A percentile compares a stretch with the other conserved stretches of the same genome.
Conservation (phyloP, 371 early-diverging fungal genomes). For the Chytridium lagenaria region DNA sequence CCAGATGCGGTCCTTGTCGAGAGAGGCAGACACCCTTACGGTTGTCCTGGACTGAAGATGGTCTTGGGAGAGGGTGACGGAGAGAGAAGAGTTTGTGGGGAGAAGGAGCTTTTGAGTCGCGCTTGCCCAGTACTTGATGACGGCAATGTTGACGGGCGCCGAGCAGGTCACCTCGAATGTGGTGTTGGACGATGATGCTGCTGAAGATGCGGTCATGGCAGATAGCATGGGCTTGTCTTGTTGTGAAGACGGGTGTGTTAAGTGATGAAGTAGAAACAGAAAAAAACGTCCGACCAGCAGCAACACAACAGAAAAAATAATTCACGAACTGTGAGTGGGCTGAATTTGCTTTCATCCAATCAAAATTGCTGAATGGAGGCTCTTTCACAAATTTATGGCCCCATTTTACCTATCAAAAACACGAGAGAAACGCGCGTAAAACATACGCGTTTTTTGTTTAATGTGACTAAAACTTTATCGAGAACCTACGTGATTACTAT, state of each 20-base stretch:
- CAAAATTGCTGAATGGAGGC: no score
- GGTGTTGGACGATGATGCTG: background rate
- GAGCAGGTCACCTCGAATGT: constrained; percentile 76
- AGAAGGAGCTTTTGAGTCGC: constrained; percentile 87
- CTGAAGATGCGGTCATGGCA: constrained; percentile 10
- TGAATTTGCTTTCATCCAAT: no score
- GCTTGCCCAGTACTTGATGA: constrained; percentile 99
- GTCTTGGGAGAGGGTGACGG: constrained; percentile 95
- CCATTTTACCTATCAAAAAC: no score
- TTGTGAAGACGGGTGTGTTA: background rate
- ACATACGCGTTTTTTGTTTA: no score
- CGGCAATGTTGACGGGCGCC: constrained; percentile 98
- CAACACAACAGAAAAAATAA: no score
- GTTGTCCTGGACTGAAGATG: constrained; percentile 94
- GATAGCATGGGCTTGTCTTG: background rate
- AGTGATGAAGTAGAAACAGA: no score
- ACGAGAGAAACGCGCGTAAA: no score
- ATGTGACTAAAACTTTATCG: no score
- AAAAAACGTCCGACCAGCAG: no score
- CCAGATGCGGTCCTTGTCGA: constrained; percentile 73
- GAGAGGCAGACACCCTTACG: constrained; percentile 74
- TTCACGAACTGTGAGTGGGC: no score
- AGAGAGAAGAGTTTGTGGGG: constrained; percentile 96
- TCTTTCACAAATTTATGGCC: no score
- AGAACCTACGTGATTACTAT: no score